A percentile compares a stretch with the other conserved stretches of the same genome.
Conservation (phyloP, 73 alveolate genomes). For the Tetrahymena borealis region DNA sequence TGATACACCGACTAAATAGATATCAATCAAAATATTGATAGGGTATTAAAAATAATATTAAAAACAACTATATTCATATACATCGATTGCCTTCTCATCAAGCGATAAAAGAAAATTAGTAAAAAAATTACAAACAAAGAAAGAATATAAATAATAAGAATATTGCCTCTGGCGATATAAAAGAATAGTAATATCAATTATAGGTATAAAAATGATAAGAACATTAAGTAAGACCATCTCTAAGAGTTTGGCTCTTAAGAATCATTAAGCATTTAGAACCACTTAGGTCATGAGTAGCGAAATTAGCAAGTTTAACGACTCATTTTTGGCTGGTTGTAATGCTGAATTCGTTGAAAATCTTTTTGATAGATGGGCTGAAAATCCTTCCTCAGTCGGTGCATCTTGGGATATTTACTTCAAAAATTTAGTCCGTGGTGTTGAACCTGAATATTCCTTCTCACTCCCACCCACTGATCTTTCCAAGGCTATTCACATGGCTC, state of each 20-base stretch:
- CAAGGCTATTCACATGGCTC: not conserved
- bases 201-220: not conserved
- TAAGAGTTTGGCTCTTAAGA: not conserved
- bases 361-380: constrained; percentile 58
- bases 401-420: constrained; percentile 69
- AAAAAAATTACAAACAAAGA: not conserved
- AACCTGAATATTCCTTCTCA: constrained; percentile 12
- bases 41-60: not conserved
- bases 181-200: not conserved
- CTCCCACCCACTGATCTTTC: constrained; percentile 35
- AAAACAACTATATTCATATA: not conserved
- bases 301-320: constrained; percentile 7
- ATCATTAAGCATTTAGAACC: not conserved
- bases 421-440: constrained; percentile 48
- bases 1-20: not conserved
- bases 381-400: constrained; percentile 65
- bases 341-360: constrained; percentile 56
- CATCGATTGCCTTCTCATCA: not conserved
- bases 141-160: not conserved
- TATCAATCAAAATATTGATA: not conserved
- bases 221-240: not conserved
- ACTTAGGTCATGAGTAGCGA: not conserved
- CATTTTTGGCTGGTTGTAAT: constrained; percentile 28
- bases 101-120: not conserved
- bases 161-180: not conserved